phyloP scores from a whole-genome alignment of 2,329 filamentous ascomycete species.

The Xylaria digitata region DNA sequence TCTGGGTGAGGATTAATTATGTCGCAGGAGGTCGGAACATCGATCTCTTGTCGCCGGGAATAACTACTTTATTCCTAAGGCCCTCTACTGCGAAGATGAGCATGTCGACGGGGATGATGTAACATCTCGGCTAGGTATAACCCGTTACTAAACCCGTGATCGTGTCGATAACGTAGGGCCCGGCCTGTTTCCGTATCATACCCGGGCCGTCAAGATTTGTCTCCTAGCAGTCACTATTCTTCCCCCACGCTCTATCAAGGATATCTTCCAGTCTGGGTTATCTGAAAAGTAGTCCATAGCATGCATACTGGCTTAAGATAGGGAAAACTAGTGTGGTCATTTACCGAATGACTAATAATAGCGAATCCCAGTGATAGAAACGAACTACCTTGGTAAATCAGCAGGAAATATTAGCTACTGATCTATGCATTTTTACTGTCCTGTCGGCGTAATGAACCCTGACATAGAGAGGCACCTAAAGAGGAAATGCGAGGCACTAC shows the following conservation, averaged over 20 bases:
- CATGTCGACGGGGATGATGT: conserved; percentile 9
- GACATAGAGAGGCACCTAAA: too few relatives aligned
- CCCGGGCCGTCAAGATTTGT: conserved; percentile 9
- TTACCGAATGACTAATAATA: too few relatives aligned
- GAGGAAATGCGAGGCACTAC: too few relatives aligned
- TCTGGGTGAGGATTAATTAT: neutral
- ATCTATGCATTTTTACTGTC: too few relatives aligned
- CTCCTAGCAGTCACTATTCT: conserved; percentile 3
- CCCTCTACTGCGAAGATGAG: conserved; percentile 7
- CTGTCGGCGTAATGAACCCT: too few relatives aligned
- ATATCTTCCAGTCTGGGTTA: neutral
- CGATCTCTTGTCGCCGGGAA: neutral
- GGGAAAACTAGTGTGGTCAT: too few relatives aligned
- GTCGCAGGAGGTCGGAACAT: neutral
- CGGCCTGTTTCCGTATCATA: conserved; percentile 31
- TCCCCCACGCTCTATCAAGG: conserved; percentile 14
- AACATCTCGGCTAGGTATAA: conserved; percentile 23
- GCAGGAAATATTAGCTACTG: too few relatives aligned
- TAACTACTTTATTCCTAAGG: neutral
- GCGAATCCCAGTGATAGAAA: too few relatives aligned
- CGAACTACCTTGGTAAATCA: too few relatives aligned
- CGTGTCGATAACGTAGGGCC: neutral
- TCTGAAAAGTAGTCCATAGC: too few relatives aligned
- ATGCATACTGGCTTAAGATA: too few relatives aligned
- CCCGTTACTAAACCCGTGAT: conserved; percentile 22